Conservation (phyloP, 2,329 filamentous ascomycete species). For the Aureobasidium sp. region DNA sequence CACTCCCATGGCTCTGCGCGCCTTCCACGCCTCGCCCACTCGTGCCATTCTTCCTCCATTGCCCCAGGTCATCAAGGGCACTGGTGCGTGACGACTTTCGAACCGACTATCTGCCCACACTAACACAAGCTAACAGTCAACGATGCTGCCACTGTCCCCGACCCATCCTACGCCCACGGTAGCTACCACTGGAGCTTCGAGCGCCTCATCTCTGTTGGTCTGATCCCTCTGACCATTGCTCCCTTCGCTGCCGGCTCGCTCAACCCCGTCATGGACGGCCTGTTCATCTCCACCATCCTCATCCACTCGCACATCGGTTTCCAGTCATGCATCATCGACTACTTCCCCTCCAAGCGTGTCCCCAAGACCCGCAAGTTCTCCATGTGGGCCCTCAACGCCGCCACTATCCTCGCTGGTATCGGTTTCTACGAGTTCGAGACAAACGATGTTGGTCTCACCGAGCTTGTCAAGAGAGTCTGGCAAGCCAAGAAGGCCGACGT, state of each 20-base stretch:
- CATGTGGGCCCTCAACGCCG: conserved; percentile 69
- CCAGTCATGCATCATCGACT: conserved; percentile 80
- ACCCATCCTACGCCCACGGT: conserved; percentile 68
- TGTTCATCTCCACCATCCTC: conserved; percentile 73
- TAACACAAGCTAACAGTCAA: conserved; percentile 55
- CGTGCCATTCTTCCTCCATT: conserved; percentile 71
- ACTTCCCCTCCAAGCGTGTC: conserved; percentile 65
- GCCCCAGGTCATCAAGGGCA: conserved; percentile 70
- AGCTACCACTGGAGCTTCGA: conserved; percentile 99
- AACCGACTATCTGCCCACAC: not conserved
- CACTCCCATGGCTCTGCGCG: conserved; percentile 34
- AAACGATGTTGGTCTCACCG: conserved; percentile 90
- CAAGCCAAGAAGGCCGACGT: conserved; percentile 48
- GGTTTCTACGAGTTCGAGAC: conserved; percentile 99
- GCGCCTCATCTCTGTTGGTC: conserved; percentile 64
- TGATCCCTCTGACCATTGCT: conserved; percentile 79
- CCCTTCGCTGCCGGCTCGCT: conserved; percentile 88
- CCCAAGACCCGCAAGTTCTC: conserved; percentile 58
- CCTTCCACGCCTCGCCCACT: conserved; percentile 78
- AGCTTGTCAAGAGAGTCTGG: conserved; percentile 84
- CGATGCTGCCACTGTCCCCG: conserved; percentile 69
- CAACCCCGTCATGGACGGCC: conserved; percentile 79
- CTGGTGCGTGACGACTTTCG: conserved; percentile 42
- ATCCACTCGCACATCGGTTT: conserved; percentile 96
- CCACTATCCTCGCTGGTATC: conserved; percentile 72